phyloP scores from a whole-genome alignment of 2,329 filamentous ascomycete genomes.

The Bisporella sp. region DNA sequence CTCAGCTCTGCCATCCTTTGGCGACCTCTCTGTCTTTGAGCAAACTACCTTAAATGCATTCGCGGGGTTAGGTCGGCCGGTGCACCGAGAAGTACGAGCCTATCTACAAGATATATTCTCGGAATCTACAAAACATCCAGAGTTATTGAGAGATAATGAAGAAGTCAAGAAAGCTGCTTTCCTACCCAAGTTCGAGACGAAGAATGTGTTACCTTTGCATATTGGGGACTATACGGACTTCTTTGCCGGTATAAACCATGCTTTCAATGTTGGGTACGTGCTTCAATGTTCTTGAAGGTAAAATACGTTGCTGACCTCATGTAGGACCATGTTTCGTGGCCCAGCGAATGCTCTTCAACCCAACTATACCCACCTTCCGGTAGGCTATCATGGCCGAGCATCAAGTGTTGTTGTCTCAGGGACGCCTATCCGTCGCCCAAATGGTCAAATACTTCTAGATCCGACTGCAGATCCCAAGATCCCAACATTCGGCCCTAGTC shows the following conservation, averaged over 20 bases:
- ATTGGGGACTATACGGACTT: conserved; percentile 85
- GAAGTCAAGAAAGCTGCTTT: conserved; percentile 50
- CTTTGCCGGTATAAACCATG: conserved; percentile 75
- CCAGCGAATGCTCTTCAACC: conserved; percentile 67
- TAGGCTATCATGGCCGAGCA: conserved; percentile 74
- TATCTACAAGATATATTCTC: conserved; percentile 63
- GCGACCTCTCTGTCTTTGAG: conserved; percentile 52
- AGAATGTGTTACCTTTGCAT: conserved; percentile 65
- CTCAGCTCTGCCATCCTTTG: conserved; percentile 40
- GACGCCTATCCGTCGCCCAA: conserved; percentile 64
- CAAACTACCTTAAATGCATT: conserved; percentile 65
- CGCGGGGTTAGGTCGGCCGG: conserved; percentile 60
- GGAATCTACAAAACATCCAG: conserved; percentile 49
- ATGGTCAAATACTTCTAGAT: conserved; percentile 65
- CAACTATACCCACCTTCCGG: conserved; percentile 75
- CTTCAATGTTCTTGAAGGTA: conserved; percentile 3
- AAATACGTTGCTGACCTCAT: background rate
- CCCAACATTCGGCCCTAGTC: conserved; percentile 56
- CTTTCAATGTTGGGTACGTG: conserved; percentile 44
- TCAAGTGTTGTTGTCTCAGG: conserved; percentile 71
- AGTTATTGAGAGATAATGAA: conserved; percentile 56
- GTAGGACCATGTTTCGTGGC: conserved; percentile 64
- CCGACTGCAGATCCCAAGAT: conserved; percentile 53
- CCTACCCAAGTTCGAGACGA: conserved; percentile 50
- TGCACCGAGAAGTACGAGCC: conserved; percentile 61